Evolutionary conservation across 257 asterid genomes (phyloP).

Genomic region (Prunella vulgaris): DNA sequence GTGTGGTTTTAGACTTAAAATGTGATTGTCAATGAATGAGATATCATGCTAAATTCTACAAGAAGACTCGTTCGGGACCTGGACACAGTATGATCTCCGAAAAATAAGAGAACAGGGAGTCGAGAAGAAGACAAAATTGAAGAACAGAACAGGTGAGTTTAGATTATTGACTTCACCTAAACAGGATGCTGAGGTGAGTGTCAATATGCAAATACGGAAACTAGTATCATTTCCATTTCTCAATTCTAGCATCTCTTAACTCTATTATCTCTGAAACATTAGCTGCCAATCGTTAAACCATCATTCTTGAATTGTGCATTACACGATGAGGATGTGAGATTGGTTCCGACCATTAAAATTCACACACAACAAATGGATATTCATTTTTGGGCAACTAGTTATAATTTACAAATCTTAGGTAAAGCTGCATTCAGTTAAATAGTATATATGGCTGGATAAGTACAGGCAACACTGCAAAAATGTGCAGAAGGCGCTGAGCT

Average conservation of each 20-base stretch:
- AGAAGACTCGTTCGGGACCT: too few relatives aligned
- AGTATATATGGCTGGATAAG: background rate
- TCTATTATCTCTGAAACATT: background rate
- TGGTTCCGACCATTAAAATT: background rate
- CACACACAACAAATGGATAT: background rate
- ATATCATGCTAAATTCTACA: too few relatives aligned
- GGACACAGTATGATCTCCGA: too few relatives aligned
- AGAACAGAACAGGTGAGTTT: too few relatives aligned
- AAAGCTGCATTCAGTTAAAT: background rate
- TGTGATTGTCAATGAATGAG: too few relatives aligned
- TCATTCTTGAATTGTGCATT: background rate
- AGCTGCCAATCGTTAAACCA: background rate
- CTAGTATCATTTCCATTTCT: background rate
- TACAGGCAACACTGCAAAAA: background rate
- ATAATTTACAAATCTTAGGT: background rate
- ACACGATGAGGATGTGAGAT: background rate
- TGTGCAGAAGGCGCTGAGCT: background rate
- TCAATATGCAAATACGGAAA: background rate
- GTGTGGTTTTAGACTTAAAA: too few relatives aligned
- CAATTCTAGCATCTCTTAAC: background rate
- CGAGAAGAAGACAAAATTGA: too few relatives aligned
- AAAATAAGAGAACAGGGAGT: too few relatives aligned
- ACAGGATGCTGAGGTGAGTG: background rate
- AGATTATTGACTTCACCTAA: too few relatives aligned
- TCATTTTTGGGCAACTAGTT: background rate